Evolutionary conservation across 1,139 yeast species (phyloP), one percentile per base, ranked within the genome.

Genomic region (Pichia sp.): DNA sequence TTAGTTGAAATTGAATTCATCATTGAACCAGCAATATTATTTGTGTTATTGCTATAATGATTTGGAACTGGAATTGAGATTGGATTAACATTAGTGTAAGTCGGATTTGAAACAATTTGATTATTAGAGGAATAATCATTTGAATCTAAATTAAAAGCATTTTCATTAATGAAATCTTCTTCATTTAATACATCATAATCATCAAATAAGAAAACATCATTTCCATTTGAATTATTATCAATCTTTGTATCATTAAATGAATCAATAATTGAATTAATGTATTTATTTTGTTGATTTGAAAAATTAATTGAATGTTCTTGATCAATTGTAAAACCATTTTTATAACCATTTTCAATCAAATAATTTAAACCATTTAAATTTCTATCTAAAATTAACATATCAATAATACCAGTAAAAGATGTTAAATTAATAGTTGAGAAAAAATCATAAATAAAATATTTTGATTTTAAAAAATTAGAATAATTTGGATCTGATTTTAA

Each of bases 171-270:
- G 23, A 41, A 32, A 9, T 31, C 34, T 14, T 40, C 33, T 29
- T 41, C 41, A 21, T 37, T 26, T 23, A 31, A 30, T 26, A 31
- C 32, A 19, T 48, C 51, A 40, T 47, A 38, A 43, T 54, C 45
- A 34, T 57, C 61, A 46, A 57, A 57, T 54, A 56, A 56, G 45
- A 57, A 53, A 32, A 55, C 60, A 19, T 55, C 59, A 25, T 51
- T 38, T 29, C 43, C 46, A 40, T 38, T 31, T 19, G 37, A 9
- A 14, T 33, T 28, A 22, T 29, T 19, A 16, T 31, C 26, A 27
- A 28, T 33, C 7, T 44, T 46, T 26, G 32, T 23, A 44, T 27
- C 37, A 21, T 31, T 35, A 20, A 40, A 23, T n/a, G 41, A 27
- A 31, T 45, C 36, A 32, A 42, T 37, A 32, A 45, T 34, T n/a